These are phyloP conservation scores for Starmerella floricola DNA, from an alignment of 805 yeast species.

Conservation along the genomic window DNA sequence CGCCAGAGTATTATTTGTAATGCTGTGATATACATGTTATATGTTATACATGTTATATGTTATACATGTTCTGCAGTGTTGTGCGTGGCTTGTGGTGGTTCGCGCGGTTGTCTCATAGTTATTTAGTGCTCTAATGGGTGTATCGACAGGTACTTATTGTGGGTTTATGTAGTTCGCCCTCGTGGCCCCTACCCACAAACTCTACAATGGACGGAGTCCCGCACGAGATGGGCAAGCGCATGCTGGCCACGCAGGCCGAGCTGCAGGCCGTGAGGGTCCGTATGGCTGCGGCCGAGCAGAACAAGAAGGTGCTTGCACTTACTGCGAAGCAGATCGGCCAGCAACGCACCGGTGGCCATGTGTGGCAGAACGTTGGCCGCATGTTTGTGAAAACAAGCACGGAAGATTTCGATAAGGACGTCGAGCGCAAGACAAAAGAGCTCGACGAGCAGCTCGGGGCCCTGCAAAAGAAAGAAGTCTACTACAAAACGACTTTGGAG, in stretches of 20 bases:
- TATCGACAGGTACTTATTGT: no score
- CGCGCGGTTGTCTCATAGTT: no score
- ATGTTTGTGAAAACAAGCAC: conserved; percentile 37
- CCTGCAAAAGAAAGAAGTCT: conserved; percentile 54
- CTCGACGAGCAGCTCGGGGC: conserved; percentile 49
- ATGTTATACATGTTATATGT: no score
- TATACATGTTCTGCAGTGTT: neutral
- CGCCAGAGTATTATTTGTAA: neutral
- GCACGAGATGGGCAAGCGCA: conserved; percentile 52
- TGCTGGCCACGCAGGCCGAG: conserved; percentile 48
- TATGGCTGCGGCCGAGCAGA: conserved; percentile 38
- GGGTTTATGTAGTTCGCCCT: no score
- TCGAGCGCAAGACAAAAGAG: conserved; percentile 41
- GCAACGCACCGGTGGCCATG: conserved; percentile 32
- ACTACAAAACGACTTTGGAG: conserved; percentile 64
- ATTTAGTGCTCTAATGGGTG: no score
- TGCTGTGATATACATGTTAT: no score
- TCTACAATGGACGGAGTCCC: conserved; percentile 6
- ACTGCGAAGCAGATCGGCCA: conserved; percentile 47
- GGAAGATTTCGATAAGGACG: conserved; percentile 36
- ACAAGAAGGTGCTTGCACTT: conserved; percentile 41
- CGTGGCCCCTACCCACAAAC: neutral
- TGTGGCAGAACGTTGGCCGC: conserved; percentile 82
- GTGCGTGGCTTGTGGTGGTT: neutral
- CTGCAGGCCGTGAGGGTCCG: conserved; percentile 44